phyloP scores from a whole-genome alignment of 805 yeast genomes.

The Lipomyces lipofer region DNA sequence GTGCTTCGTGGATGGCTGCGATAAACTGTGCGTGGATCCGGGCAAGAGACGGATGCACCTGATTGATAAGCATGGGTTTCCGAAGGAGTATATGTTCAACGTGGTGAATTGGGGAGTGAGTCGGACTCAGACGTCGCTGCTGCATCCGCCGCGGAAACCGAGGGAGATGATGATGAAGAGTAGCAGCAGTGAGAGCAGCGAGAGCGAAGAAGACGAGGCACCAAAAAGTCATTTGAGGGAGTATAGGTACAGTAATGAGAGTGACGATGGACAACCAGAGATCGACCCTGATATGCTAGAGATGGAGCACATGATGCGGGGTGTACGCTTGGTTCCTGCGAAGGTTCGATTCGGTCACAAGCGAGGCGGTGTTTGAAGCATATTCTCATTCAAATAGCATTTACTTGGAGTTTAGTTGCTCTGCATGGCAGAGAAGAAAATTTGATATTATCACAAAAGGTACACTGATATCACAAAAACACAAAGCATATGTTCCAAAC shows the following conservation, averaged over 20 bases:
- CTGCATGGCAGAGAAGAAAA: too few species aligned
- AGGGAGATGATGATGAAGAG: neutral
- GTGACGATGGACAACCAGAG: slow-evolving; percentile 11
- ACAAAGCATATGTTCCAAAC: neutral
- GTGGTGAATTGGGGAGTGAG: slow-evolving; percentile 28
- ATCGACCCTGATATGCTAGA: slow-evolving; percentile 11
- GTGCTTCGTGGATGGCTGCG: slow-evolving; percentile 50
- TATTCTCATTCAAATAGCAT: too few species aligned
- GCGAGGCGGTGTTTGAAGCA: neutral
- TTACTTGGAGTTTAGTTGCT: too few species aligned
- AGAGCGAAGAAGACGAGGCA: neutral
- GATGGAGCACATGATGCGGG: slow-evolving; percentile 3
- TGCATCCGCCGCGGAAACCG: neutral
- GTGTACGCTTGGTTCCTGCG: slow-evolving; percentile 13
- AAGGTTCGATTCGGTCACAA: slow-evolving; percentile 24
- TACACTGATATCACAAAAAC: neutral
- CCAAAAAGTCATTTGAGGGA: neutral
- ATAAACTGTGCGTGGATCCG: slow-evolving; percentile 43
- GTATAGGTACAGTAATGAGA: neutral
- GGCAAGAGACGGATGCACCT: slow-evolving; percentile 50
- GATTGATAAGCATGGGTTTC: slow-evolving; percentile 53
- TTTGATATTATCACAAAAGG: too few species aligned
- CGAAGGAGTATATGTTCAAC: slow-evolving; percentile 37
- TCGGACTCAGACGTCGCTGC: slow-evolving; percentile 22
- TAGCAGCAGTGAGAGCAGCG: neutral